These are phyloP conservation scores for Aureobasidium sp. DNA, from an alignment of 2,329 filamentous ascomycete genomes.

Conservation along the genomic window DNA sequence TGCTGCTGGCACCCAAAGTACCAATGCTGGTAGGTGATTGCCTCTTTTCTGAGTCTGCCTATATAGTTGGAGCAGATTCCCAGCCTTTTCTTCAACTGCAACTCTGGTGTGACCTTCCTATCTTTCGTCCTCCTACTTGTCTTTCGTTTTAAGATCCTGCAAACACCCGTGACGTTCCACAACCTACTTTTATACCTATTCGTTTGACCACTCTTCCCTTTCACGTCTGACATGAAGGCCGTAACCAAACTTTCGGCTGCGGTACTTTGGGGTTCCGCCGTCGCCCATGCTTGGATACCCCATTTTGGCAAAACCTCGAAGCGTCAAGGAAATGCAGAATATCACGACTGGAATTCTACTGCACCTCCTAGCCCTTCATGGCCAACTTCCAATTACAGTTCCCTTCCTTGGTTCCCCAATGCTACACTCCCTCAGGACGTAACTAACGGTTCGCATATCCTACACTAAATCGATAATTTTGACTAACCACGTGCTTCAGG, in stretches of 20 bases:
- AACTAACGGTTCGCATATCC: constrained; percentile 1
- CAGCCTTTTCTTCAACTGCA: background rate
- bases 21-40: background rate
- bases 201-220: background rate
- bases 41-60: background rate
- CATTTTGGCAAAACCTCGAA: background rate
- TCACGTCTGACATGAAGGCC: background rate
- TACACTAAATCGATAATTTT: background rate
- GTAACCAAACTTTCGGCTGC: background rate
- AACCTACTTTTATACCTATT: background rate
- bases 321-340: background rate
- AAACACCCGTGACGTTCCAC: background rate
- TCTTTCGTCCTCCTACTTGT: background rate
- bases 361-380: background rate
- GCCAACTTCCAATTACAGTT: background rate
- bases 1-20: background rate
- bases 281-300: background rate
- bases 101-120: background rate
- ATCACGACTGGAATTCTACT: background rate
- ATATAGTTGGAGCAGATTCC: background rate
- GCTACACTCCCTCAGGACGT: constrained; percentile 1
- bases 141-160: background rate
- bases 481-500: background rate
- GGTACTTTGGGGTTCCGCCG: constrained; percentile 6
- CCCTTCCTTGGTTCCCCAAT: background rate